phyloP scores from a whole-genome alignment of 495 filamentous ascomycete genomes.

The Aspergillus bertholletiae region DNA sequence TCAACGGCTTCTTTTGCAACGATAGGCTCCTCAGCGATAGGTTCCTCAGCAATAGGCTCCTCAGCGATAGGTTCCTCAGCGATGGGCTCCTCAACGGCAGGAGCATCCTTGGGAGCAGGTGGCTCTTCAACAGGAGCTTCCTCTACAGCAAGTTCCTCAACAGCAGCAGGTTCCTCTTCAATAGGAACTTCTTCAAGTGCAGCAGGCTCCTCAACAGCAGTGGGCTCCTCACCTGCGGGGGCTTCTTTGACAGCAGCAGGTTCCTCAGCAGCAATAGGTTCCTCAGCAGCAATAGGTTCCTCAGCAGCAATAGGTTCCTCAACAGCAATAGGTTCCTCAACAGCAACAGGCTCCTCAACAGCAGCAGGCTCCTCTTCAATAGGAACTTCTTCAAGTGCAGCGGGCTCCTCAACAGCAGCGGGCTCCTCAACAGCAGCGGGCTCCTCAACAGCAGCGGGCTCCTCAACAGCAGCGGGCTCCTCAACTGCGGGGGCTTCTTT shows the following conservation, averaged over 20 bases:
- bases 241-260: conserved; percentile 6
- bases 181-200: conserved; percentile 4
- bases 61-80: conserved; percentile 7
- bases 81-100: not conserved
- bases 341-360: conserved; percentile 13
- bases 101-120: conserved; percentile 5
- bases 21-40: conserved; percentile 6
- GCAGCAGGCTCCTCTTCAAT: conserved; percentile 11
- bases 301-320: conserved; percentile 10
- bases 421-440: conserved; percentile 13
- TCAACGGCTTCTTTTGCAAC: conserved; percentile 2
- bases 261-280: conserved; percentile 5
- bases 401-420: conserved; percentile 3
- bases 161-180: not conserved
- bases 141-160: conserved; percentile 4
- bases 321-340: conserved; percentile 7
- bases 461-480: conserved; percentile 9
- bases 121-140: not conserved
- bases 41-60: conserved; percentile 8
- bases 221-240: conserved; percentile 2
- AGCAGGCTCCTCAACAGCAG: conserved; percentile 1
- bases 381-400: conserved; percentile 7
- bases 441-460: conserved; percentile 11
- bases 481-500: conserved; percentile 12
- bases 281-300: conserved; percentile 6